Evolutionary conservation across 73 alveolate species (phyloP), one percentile per base, ranked within the genome.

Genomic region (Effrenium voratum): DNA sequence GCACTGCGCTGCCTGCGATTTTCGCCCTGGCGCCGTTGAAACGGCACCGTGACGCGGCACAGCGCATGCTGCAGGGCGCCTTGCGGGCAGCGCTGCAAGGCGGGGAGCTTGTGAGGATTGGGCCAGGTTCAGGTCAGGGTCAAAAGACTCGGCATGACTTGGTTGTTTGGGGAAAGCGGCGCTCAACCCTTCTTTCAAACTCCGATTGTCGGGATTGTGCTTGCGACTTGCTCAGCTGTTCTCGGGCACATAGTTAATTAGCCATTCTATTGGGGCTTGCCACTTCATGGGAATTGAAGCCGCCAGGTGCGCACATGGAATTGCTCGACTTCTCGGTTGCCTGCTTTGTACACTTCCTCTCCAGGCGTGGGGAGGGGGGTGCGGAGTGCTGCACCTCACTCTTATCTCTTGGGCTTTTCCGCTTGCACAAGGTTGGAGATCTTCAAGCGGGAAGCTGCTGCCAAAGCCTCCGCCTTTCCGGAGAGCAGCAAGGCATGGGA

Each of bases 341-440:
- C 32, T 91, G 98, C 90, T 91, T 91, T 49, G 98, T 91, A 10
- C 98, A 91, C 50, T 91, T 91, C 59, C 90, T 91, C 50, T 91
- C 98, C 68, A 68, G 90, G 90, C 90, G 10, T 30, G 41, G 68
- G 28, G 40, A 5, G 49, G 22, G 32, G 50, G 47, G 15, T 47
- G 3, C 34, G 24, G 36, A 72, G 32, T n/a, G 28, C n/a, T n/a
- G n/a, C n/a, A n/a, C n/a, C n/a, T n/a, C n/a, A n/a, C n/a, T n/a
- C n/a, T n/a, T n/a, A n/a, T n/a, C n/a, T n/a, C 30, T 40, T 52
- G 30, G 79, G 40, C 43, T 66, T 1, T 66, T 47, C 30, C 50
- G 50, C 12, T 73, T 30, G 84, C 0, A 0, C 47, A 73, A 87
- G 95, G 95, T 70, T 87, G 57, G 84, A 87, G 38, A 43, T 36